Base-by-base conservation (phyloP, 257 asterid genomes). In the Pogostemon cablin region DNA sequence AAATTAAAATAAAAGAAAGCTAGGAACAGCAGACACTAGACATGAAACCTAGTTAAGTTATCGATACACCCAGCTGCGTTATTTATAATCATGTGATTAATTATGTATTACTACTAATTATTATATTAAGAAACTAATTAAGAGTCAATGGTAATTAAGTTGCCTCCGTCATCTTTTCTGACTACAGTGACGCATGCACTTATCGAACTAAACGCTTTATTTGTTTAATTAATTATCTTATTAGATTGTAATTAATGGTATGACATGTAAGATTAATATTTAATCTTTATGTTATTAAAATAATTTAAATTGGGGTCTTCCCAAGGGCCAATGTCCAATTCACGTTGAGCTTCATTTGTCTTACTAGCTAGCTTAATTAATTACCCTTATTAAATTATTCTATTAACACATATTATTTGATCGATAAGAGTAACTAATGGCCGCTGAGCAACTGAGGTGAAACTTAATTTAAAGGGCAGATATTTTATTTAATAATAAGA, bases 321-420 rank as follows among this genome's bases (percentile, higher is more conserved):
- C 69, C 44, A 9, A 62, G 54, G 15, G 73, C 35, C 49, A 43
- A 44, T 15, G 48, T 17, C 77, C 77, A 73, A 65, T 56, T 67
- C 48, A 56, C 69, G 55, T 73, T 56, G 73, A 73, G 68, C 70
- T 44, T 53, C 37, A 9, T 74, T 49, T 67, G 78, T 74, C 78
- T 74, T 59, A 56, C 65, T 48, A n/a, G 2, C 10, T 17, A 3
- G 37, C 4, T 32, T 7, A 6, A 20, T 54, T 54, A 0, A 54
- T 54, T 54, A 3, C 32, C 32, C 32, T 25, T 25, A 25, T 6
- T 6, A 42, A 43, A 6, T 10, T 10, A 42, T 41, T 4, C 54
- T 34, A 63, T 72, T 63, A 32, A 7, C 11, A 42, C 9, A 6
- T 6, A 2, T 41, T 44, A 50, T 73, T 43, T 44, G 50, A 65